These are phyloP conservation scores for Colletotrichum neosansevieriae DNA, from an alignment of 2,329 filamentous ascomycete species.

Conservation along the genomic window DNA sequence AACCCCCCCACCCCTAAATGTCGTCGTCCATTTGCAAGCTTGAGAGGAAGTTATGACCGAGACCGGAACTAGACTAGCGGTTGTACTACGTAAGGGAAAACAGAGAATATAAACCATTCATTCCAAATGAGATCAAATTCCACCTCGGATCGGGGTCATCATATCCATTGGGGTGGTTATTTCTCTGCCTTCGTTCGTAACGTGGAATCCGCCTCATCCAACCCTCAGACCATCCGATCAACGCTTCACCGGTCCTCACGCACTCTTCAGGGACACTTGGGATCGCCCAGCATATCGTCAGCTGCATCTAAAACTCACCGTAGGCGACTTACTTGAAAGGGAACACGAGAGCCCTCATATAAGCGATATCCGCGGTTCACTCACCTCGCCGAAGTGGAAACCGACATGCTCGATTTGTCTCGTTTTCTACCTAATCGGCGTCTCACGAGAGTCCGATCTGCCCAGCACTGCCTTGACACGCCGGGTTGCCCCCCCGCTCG, in stretches of 20 bases:
- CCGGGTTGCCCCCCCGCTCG: slow-evolving; percentile 35
- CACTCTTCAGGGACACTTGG: not conserved
- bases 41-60: not conserved
- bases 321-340: too few species aligned
- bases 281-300: not conserved
- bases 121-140: too few species aligned
- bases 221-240: slow-evolving; percentile 33
- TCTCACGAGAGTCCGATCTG: not conserved
- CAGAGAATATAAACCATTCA: too few species aligned
- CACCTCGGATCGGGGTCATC: too few species aligned
- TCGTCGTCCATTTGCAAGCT: not conserved
- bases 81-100: not conserved
- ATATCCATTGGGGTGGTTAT: not conserved
- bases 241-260: slow-evolving; percentile 1
- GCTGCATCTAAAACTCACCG: not conserved
- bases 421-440: too few species aligned
- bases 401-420: too few species aligned
- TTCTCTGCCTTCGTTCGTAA: not conserved
- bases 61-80: not conserved
- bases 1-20: not conserved
- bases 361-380: too few species aligned
- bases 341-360: too few species aligned
- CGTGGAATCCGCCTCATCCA: not conserved
- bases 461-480: not conserved
- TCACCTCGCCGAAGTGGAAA: too few species aligned